Percentiles rank a stretch among this genome's conserved stretches.
Evolutionary conservation across 2,329 filamentous ascomycete genomes (phyloP).

Genomic region (Penicillium sp.): DNA sequence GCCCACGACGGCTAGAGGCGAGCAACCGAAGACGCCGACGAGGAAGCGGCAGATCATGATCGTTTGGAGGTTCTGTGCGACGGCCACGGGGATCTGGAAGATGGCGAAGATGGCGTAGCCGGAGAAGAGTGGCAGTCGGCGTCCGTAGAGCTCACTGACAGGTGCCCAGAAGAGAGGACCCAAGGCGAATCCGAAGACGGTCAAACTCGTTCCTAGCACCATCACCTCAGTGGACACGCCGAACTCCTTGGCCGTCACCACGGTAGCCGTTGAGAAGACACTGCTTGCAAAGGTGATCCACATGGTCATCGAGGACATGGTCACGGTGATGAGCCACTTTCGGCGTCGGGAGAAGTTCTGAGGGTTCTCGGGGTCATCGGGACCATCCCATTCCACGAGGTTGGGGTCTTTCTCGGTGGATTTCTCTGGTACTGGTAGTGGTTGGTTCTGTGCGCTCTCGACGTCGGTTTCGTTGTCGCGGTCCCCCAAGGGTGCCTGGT

Average conservation of each 20-base stretch:
- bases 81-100: conserved; percentile 57
- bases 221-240: conserved; percentile 52
- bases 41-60: conserved; percentile 58
- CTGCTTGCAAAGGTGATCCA: conserved; percentile 52
- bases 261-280: conserved; percentile 50
- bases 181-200: conserved; percentile 49
- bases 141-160: conserved; percentile 52
- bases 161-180: conserved; percentile 47
- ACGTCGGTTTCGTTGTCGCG: conserved; percentile 17
- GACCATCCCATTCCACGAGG: conserved; percentile 35
- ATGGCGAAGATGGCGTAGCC: conserved; percentile 52
- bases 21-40: conserved; percentile 52
- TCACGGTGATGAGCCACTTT: conserved; percentile 49
- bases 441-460: conserved; percentile 13
- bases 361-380: conserved; percentile 34
- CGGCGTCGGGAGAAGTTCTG: conserved; percentile 27
- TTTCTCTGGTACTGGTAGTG: conserved; percentile 14
- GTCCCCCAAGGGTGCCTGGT: not conserved
- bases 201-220: conserved; percentile 53
- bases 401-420: conserved; percentile 29
- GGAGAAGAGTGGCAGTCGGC: conserved; percentile 50
- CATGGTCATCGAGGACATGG: conserved; percentile 48
- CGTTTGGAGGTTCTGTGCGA: conserved; percentile 54
- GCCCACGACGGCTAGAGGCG: conserved; percentile 54
- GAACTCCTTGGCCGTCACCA: conserved; percentile 46